A percentile compares a stretch with the other conserved stretches of the same genome.
These are phyloP conservation scores for Aspergillus pseudotamarii DNA, from an alignment of 2,329 filamentous ascomycete species.

Conservation along the genomic window DNA sequence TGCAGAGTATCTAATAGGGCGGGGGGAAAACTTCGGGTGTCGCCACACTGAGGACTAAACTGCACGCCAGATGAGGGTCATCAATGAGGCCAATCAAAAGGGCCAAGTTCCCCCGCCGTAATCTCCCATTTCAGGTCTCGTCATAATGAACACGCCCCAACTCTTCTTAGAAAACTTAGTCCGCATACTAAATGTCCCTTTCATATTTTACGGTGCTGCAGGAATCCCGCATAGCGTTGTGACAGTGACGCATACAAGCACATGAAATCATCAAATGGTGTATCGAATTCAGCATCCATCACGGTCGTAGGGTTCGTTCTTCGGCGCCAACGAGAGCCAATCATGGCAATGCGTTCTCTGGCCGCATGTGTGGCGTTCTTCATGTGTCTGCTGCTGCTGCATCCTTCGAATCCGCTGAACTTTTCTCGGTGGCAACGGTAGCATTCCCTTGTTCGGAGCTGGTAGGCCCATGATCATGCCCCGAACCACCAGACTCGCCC, in stretches of 20 bases:
- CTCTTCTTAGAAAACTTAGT: neutral
- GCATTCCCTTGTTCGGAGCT: slow-evolving; percentile 12
- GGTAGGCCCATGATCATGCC: slow-evolving; percentile 9
- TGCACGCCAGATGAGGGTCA: slow-evolving; percentile 4
- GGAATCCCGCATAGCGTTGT: slow-evolving; percentile 10
- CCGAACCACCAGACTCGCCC: slow-evolving; percentile 10
- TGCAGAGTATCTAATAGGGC: neutral
- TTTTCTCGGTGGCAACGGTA: slow-evolving; percentile 12
- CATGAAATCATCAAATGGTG: slow-evolving; percentile 6
- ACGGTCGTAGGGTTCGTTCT: slow-evolving; percentile 1
- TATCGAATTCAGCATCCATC: slow-evolving; percentile 7
- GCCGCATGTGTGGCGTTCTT: slow-evolving; percentile 10
- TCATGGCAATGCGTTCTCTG: slow-evolving; percentile 3
- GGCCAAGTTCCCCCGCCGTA: slow-evolving; percentile 13
- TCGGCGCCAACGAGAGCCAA: slow-evolving; percentile 12
- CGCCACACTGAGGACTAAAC: slow-evolving; percentile 11
- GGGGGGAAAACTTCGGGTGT: slow-evolving; percentile 1
- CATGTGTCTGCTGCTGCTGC: slow-evolving; percentile 18
- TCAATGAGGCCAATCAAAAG: slow-evolving; percentile 15
- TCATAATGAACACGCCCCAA: slow-evolving; percentile 9
- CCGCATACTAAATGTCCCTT: neutral
- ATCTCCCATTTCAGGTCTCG: slow-evolving; percentile 13
- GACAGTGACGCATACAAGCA: slow-evolving; percentile 16
- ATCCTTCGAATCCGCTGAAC: slow-evolving; percentile 13
- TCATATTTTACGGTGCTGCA: slow-evolving; percentile 6